Conservation (phyloP, 2,329 filamentous ascomycete genomes). For the Zasmidium cellare region DNA sequence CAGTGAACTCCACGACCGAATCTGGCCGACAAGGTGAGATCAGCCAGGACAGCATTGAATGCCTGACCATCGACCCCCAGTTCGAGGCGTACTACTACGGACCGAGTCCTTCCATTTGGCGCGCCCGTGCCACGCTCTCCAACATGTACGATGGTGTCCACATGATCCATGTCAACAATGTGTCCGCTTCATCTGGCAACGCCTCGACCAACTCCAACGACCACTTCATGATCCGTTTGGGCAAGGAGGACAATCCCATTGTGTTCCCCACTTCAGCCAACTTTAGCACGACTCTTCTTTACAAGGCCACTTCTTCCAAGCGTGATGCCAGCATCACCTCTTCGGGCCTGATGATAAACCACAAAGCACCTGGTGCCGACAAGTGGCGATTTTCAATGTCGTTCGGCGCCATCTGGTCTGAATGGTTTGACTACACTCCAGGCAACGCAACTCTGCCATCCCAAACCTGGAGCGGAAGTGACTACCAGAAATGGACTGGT, state of each 20-base stretch:
- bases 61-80: slow-evolving; percentile 41
- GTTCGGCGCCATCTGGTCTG: slow-evolving; percentile 60
- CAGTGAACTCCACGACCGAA: slow-evolving; percentile 55
- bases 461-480: slow-evolving; percentile 57
- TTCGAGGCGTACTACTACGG: slow-evolving; percentile 47
- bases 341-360: slow-evolving; percentile 52
- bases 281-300: slow-evolving; percentile 57
- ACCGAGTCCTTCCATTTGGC: slow-evolving; percentile 56
- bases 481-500: slow-evolving; percentile 59
- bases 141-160: slow-evolving; percentile 64
- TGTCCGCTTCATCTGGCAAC: slow-evolving; percentile 44
- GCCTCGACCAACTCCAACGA: slow-evolving; percentile 55
- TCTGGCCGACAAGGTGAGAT: slow-evolving; percentile 46
- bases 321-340: slow-evolving; percentile 32
- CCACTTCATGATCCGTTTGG: slow-evolving; percentile 62
- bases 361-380: slow-evolving; percentile 62
- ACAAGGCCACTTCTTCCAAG: slow-evolving; percentile 33
- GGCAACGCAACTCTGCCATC: slow-evolving; percentile 50
- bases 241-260: slow-evolving; percentile 59
- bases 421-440: slow-evolving; percentile 59
- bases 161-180: slow-evolving; percentile 57
- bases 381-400: slow-evolving; percentile 64
- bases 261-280: slow-evolving; percentile 58
- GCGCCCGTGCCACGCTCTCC: slow-evolving; percentile 52
- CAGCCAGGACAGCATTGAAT: slow-evolving; percentile 47